Evolutionary conservation across 306 rosid species (phyloP).

Genomic region (Argentina anserina): DNA sequence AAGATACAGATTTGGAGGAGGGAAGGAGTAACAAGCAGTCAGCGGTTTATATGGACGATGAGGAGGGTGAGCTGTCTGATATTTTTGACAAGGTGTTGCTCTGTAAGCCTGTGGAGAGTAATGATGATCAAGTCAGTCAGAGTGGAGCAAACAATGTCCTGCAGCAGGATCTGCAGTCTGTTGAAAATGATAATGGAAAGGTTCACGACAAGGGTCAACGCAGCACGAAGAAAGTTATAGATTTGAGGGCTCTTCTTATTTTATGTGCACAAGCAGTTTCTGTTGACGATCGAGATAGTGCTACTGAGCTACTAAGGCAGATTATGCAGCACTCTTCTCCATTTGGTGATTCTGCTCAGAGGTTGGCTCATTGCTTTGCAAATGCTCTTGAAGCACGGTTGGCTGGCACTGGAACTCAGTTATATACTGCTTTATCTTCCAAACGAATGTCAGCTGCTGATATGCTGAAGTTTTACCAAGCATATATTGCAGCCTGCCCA

Average conservation of each 20-base stretch:
- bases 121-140: slow-evolving; percentile 12
- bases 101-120: slow-evolving; percentile 9
- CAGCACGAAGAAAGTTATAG: slow-evolving; percentile 48
- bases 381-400: slow-evolving; percentile 67
- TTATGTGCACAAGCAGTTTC: slow-evolving; percentile 73
- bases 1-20: slow-evolving; percentile 38
- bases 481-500: slow-evolving; percentile 51
- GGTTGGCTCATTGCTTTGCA: slow-evolving; percentile 66
- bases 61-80: slow-evolving; percentile 43
- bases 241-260: slow-evolving; percentile 52
- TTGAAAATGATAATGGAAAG: slow-evolving; percentile 28
- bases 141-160: slow-evolving; percentile 19
- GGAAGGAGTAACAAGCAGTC: slow-evolving; percentile 57
- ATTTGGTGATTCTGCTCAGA: slow-evolving; percentile 56
- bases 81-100: slow-evolving; percentile 50
- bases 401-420: slow-evolving; percentile 56
- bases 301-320: slow-evolving; percentile 61
- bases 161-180: slow-evolving; percentile 31
- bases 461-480: slow-evolving; percentile 51
- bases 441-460: slow-evolving; percentile 50
- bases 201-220: slow-evolving; percentile 38
- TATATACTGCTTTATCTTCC: slow-evolving; percentile 31
- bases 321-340: slow-evolving; percentile 63
- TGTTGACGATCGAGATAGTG: slow-evolving; percentile 48
- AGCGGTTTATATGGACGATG: slow-evolving; percentile 29